These are phyloP conservation scores for Ramaria sp. DNA, from an alignment of 768 basidiomycete species.

Conservation along the genomic window DNA sequence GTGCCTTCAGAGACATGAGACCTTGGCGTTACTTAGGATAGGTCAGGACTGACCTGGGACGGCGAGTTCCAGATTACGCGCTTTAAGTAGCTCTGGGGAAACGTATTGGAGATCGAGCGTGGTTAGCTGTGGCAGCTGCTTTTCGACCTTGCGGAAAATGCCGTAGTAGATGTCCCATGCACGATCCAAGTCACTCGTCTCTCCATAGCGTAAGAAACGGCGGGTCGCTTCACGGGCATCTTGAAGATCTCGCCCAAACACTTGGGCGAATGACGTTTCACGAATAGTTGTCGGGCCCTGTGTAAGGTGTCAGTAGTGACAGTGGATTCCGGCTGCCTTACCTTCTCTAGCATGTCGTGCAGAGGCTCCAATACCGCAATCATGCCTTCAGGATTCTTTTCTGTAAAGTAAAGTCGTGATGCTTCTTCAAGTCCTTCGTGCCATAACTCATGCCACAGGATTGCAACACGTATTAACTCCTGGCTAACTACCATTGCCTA, in stretches of 20 bases:
- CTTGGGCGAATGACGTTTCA: constrained; percentile 91
- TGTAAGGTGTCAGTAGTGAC: constrained; percentile 4
- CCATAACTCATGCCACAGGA: constrained; percentile 98
- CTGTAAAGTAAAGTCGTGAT: constrained; percentile 90
- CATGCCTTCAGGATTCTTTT: constrained; percentile 96
- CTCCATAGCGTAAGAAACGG: constrained; percentile 76
- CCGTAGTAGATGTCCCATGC: constrained; percentile 99
- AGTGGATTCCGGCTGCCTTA: constrained; percentile 21
- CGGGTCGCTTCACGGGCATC: constrained; percentile 89
- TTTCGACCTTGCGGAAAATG: constrained; percentile 93
- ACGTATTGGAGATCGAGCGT: constrained; percentile 95
- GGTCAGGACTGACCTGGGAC: constrained; percentile 57
- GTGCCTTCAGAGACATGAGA: constrained; percentile 46
- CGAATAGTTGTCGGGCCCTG: constrained; percentile 91
- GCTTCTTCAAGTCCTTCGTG: constrained; percentile 98
- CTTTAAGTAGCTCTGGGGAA: constrained; percentile 82
- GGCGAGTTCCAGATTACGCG: constrained; percentile 86
- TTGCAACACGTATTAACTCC: constrained; percentile 93
- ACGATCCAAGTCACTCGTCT: constrained; percentile 83
- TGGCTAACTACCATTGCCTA: constrained; percentile 85
- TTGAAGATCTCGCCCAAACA: constrained; percentile 83
- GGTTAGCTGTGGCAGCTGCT: constrained; percentile 79
- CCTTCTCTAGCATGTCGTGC: constrained; percentile 85
- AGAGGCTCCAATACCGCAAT: constrained; percentile 85
- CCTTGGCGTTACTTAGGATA: background rate